These are phyloP conservation scores for Laburnicola sp. DNA, from an alignment of 2,329 filamentous ascomycete genomes.

Conservation along the genomic window DNA sequence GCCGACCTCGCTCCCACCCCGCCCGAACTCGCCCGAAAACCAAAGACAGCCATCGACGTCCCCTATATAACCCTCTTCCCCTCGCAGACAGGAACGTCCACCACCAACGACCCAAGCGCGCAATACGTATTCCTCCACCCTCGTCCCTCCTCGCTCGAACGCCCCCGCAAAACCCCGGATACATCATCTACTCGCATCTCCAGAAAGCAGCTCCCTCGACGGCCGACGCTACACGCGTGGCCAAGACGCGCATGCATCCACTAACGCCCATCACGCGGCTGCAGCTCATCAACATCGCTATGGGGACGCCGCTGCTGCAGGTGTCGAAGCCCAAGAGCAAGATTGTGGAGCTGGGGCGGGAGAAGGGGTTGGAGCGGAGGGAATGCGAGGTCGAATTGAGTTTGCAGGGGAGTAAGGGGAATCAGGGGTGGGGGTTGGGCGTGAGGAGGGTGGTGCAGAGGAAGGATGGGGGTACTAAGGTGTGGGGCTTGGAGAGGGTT, in stretches of 20 bases:
- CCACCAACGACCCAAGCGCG: constrained; percentile 55
- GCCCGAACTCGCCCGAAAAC: constrained; percentile 58
- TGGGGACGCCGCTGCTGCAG: constrained; percentile 79
- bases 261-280: constrained; percentile 76
- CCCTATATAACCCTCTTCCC: constrained; percentile 86
- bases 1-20: constrained; percentile 80
- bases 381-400: constrained; percentile 85
- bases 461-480: constrained; percentile 66
- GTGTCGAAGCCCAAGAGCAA: constrained; percentile 93
- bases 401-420: constrained; percentile 67
- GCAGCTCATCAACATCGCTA: constrained; percentile 76
- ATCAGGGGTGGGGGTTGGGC: constrained; percentile 80
- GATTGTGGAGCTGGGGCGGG: constrained; percentile 54
- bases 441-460: constrained; percentile 82
- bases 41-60: constrained; percentile 85
- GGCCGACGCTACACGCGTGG: constrained; percentile 41
- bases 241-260: constrained; percentile 82
- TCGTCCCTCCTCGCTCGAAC: constrained; percentile 74
- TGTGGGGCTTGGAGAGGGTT: constrained; percentile 71
- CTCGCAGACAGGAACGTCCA: constrained; percentile 50
- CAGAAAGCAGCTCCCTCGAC: constrained; percentile 64
- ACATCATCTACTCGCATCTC: constrained; percentile 84
- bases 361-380: constrained; percentile 54
- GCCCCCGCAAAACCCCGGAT: constrained; percentile 65
- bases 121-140: constrained; percentile 82